Conservation (phyloP, 2,329 filamentous ascomycete genomes). For the Aspergillus latus region DNA sequence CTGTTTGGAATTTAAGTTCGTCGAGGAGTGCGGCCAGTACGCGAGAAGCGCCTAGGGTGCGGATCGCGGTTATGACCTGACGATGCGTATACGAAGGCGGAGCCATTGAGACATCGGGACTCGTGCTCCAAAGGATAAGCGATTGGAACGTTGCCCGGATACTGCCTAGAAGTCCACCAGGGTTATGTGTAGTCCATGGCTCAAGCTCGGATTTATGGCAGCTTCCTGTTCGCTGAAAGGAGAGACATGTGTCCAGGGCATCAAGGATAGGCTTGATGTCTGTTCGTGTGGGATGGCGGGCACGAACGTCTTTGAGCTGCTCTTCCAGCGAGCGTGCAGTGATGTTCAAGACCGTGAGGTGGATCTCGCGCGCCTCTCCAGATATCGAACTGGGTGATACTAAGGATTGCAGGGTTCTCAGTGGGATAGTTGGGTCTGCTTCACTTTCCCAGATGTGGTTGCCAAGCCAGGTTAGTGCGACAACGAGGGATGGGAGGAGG, state of each 20-base stretch:
- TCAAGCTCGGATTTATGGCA: constrained; percentile 52
- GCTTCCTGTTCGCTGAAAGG: constrained; percentile 51
- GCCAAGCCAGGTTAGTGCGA: constrained; percentile 60
- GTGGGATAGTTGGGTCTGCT: constrained; percentile 51
- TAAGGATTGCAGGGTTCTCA: constrained; percentile 58
- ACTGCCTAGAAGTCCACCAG: constrained; percentile 48
- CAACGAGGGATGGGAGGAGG: constrained; percentile 60
- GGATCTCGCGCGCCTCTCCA: constrained; percentile 61
- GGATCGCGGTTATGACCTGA: constrained; percentile 48
- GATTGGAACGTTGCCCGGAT: constrained; percentile 54
- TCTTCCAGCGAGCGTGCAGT: constrained; percentile 53
- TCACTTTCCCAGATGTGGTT: constrained; percentile 55
- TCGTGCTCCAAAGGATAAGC: constrained; percentile 54
- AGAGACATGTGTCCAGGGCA: constrained; percentile 50
- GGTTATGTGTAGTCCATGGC: constrained; percentile 50
- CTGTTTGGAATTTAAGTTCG: constrained; percentile 44
- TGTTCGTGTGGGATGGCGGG: constrained; percentile 49
- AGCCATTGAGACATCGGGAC: constrained; percentile 51
- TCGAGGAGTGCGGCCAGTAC: constrained; percentile 42
- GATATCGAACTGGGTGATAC: constrained; percentile 59
- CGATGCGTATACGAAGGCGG: constrained; percentile 58
- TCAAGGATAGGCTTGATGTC: constrained; percentile 56
- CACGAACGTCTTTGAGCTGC: constrained; percentile 53
- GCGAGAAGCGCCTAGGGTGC: constrained; percentile 41
- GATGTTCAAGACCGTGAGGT: constrained; percentile 59